Percentiles rank a stretch among this genome's conserved stretches.
phyloP scores from a whole-genome alignment of 352 stramenopile genomes.

The Phytopythium aichiense region DNA sequence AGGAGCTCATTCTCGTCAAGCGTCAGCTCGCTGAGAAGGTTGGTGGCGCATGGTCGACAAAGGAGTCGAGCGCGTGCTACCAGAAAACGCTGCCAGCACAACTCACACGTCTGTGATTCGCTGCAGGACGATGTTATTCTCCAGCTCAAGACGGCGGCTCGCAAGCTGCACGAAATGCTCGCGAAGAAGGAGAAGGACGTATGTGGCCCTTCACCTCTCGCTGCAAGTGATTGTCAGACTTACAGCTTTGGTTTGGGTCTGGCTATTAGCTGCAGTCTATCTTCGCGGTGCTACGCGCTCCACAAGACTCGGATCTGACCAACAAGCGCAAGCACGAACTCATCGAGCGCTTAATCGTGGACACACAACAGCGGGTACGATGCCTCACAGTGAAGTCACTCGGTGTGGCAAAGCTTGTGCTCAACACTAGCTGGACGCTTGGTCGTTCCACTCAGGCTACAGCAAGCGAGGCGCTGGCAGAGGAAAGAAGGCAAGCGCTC shows the following conservation, averaged over 20 bases:
- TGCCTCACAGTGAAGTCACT: background rate
- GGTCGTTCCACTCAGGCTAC: slow-evolving; percentile 22
- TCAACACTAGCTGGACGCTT: background rate
- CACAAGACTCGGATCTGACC: slow-evolving; percentile 57
- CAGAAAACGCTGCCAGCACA: no score
- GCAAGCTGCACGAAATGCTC: slow-evolving; percentile 52
- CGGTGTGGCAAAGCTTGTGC: background rate
- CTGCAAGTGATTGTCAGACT: background rate
- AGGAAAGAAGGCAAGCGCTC: slow-evolving; percentile 52
- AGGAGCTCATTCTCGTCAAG: slow-evolving; percentile 44
- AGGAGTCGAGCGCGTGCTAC: background rate
- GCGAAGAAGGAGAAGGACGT: slow-evolving; percentile 67
- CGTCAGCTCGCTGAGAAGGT: slow-evolving; percentile 41
- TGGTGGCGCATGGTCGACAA: background rate
- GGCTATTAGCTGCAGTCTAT: slow-evolving; percentile 40
- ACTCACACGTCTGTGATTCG: no score
- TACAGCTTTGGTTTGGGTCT: background rate
- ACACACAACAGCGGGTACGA: slow-evolving; percentile 49
- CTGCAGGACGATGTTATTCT: slow-evolving; percentile 46
- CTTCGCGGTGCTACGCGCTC: slow-evolving; percentile 50
- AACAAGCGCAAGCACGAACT: slow-evolving; percentile 59
- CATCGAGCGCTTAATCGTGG: slow-evolving; percentile 53
- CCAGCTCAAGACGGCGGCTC: slow-evolving; percentile 51
- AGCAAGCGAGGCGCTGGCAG: slow-evolving; percentile 48
- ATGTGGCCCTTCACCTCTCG: background rate